These are phyloP conservation scores for Sporothrix luriei DNA, from an alignment of 2,329 filamentous ascomycete genomes.

Conservation along the genomic window DNA sequence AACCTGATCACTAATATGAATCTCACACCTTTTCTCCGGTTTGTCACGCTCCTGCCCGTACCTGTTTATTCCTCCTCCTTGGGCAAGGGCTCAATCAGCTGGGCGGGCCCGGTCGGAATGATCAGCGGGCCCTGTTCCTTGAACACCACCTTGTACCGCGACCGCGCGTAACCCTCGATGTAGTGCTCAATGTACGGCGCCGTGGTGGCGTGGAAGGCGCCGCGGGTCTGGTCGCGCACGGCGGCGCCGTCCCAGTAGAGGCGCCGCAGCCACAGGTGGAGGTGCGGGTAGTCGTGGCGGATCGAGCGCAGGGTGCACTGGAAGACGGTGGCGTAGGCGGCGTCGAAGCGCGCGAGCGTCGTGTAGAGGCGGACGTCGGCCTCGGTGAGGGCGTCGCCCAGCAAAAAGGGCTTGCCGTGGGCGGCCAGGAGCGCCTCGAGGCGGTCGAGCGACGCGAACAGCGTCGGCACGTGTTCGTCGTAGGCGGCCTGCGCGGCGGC, in stretches of 20 bases:
- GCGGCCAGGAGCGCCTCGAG: constrained; percentile 60
- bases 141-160: constrained; percentile 23
- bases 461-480: constrained; percentile 59
- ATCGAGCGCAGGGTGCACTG: constrained; percentile 66
- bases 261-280: constrained; percentile 70
- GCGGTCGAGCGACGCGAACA: constrained; percentile 67
- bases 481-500: constrained; percentile 67
- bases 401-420: constrained; percentile 57
- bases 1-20: too few relatives aligned
- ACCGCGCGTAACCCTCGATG: constrained; percentile 27
- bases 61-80: constrained; percentile 4
- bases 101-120: constrained; percentile 26
- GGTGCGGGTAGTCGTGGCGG: constrained; percentile 65
- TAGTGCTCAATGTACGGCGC: constrained; percentile 27
- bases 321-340: constrained; percentile 68
- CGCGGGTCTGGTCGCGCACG: constrained; percentile 24
- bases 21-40: too few relatives aligned
- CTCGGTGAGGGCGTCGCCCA: constrained; percentile 67
- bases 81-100: constrained; percentile 27
- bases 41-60: too few relatives aligned
- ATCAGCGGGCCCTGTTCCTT: constrained; percentile 23
- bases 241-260: constrained; percentile 52
- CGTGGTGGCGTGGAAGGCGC: constrained; percentile 23
- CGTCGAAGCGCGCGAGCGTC: constrained; percentile 69
- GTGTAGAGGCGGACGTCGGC: constrained; percentile 69